Percentiles rank a stretch among this genome's conserved stretches.
Conservation (phyloP, 345 rosid species). For the Chamaenerion angustifolium region DNA sequence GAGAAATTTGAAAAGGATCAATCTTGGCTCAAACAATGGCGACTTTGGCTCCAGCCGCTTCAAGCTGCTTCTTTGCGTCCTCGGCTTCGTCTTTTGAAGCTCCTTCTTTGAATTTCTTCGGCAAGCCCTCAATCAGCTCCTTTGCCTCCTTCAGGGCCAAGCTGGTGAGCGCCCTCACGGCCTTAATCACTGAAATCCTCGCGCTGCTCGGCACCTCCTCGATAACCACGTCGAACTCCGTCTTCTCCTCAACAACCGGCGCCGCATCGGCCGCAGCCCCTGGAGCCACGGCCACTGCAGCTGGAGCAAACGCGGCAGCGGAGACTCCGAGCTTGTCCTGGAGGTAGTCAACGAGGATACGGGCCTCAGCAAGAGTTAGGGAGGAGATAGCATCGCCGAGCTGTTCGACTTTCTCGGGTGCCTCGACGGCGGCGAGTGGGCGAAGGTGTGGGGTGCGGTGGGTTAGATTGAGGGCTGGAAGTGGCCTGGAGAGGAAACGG, state of each 20-base stretch:
- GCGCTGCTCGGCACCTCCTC: constrained; percentile 55
- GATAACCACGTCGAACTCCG: constrained; percentile 68
- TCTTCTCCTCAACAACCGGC: constrained; percentile 43
- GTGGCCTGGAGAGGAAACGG: constrained; percentile 19
- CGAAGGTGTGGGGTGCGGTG: constrained; percentile 36
- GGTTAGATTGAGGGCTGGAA: constrained; percentile 8
- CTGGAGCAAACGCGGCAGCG: constrained; percentile 60
- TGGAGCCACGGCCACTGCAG: constrained; percentile 25
- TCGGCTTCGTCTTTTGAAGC: constrained; percentile 70
- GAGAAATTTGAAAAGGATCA: not conserved
- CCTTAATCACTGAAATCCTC: constrained; percentile 74
- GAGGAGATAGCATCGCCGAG: constrained; percentile 57
- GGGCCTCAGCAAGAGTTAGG: constrained; percentile 74
- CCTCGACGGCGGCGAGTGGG: constrained; percentile 45
- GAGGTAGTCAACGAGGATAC: constrained; percentile 59
- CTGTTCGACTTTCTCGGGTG: constrained; percentile 62
- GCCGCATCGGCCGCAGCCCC: constrained; percentile 19
- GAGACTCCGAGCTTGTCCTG: constrained; percentile 78
- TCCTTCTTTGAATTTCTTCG: constrained; percentile 75
- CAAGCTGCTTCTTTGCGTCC: constrained; percentile 68
- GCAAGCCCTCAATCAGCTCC: constrained; percentile 70
- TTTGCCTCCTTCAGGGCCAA: constrained; percentile 83
- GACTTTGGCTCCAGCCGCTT: constrained; percentile 78
- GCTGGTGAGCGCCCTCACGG: constrained; percentile 59
- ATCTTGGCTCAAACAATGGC: constrained; percentile 22